Evolutionary conservation across 139 green algal species (phyloP), one percentile per base, ranked within the genome.

Genomic region (Chlorella sp.): DNA sequence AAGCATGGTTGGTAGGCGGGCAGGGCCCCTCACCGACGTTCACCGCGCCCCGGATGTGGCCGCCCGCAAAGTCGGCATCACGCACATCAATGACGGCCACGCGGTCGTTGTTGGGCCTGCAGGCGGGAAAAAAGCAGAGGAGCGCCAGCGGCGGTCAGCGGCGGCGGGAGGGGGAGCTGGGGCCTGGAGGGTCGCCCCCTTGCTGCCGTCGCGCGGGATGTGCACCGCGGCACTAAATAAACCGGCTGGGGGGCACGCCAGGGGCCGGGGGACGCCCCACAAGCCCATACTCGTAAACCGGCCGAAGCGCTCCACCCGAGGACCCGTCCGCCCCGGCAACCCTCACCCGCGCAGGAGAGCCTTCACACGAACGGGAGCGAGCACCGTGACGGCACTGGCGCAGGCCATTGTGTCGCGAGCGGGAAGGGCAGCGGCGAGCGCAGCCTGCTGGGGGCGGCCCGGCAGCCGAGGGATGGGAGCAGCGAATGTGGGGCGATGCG

Each of bases 41-140:
- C 13, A 65, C 7, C 3, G 67, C 69, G 17, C 81, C 81, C 56
- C n/a, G n/a, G 36, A 86, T 80, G 38, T 86, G 81, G 6, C 81
- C 81, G 18, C 70, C 81, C 30, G 28, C 23, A 44, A 86, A 80
- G 36, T 86, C 81, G 18, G 7, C 20, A 25, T 86, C 81, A 1
- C 81, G 36, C 11, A 86, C 81, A 28, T 86, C 81, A 1, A 86
- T 15, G 3, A 86, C 56, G 3, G 72, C 0, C 26, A 80, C 26
- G 28, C n/a, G 63, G 63, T 32, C 30, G 63, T 69, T 69, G 63
- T 69, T 32, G 26, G 51, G 51, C 51, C 51, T 60, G 63, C 63
- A 7, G 21, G 23, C 13, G 20, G 62, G 62, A 68, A 32, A 30
- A 28, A 23, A 32, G 20, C 25, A 28, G 28, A 32, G 63, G 28